Evolutionary conservation across 139 green algal species (phyloP), one percentile per base, ranked within the genome.

Genomic region (Mesotaenium endlicherianum): DNA sequence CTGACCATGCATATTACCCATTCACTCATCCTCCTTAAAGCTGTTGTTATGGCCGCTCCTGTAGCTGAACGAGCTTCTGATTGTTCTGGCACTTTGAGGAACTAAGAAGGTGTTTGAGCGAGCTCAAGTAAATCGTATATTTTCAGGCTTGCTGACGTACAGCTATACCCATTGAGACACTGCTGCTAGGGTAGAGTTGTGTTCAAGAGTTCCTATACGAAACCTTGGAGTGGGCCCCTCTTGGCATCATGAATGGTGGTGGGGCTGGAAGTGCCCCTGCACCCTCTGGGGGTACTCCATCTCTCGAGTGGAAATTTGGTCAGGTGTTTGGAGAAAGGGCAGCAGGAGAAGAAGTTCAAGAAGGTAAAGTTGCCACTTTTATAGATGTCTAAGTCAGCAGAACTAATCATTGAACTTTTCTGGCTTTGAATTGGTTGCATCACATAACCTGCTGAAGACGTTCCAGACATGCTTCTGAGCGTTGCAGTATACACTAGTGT

Each of bases 241-340:
- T 64, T 64, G 26, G 26, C 26, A 64, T 64, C 50, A 26, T 34
- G 50, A 34, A 64, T 64, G 50, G 50, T 64, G 50, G 20, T 64
- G 50, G 26, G 50, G 26, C 50, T 64, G 50, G 26, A 26, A 64
- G 20, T 64, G 50, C 50, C 50, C 20, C 50, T 64, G 50, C 11
- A 72, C 8, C 8, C 43, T 8, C 60, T n/a, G 60, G 60, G 11
- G 60, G 8, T 5, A 36, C 80, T 5, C 36, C 81, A 40, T 77
- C 82, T 60, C 87, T 91, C 14, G 94, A 98, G 4, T 98, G 95
- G 95, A 89, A 94, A 40, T 99, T 99, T 71, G 87, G 95, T 14
- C 96, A 99, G 53, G 97, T 97, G 72, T 99, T 99, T 88, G 96
- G 96, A 2, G 96, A 99, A 53, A 86, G 96, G 0, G 93, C 92